Base-by-base conservation (phyloP, 225 moss, liverwort and hornwort species). In the Straminergon stramineum region DNA sequence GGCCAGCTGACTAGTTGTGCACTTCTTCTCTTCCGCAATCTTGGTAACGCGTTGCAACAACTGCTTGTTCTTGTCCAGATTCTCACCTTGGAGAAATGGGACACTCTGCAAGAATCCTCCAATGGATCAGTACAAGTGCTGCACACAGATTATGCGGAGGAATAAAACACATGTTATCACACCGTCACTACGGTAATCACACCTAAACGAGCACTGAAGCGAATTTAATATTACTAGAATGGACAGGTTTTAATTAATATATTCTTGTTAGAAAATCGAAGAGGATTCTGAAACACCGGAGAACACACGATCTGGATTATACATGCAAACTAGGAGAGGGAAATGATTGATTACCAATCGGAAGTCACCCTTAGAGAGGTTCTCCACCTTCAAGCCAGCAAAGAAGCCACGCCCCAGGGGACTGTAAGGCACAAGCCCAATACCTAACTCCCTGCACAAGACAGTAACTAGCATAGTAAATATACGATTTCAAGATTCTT, bases 1-100 rank as follows among this genome's bases (percentile, higher is more conserved):
- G 6, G 97, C 97, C 91, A 97, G 76, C 92, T 97, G 96, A 86
- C 93, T 94, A 20, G 96, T 90, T 6, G 94, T 92, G 74, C 90
- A 91, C 69, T 88, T 91, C 83, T 94, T 92, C 91, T 91, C 93
- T 60, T 92, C 84, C 45, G 96, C 95, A 58, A 96, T 93, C 90
- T 92, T 93, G 5, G 89, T 90, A 43, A 97, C 89, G 13, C 92
- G 91, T 19, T 92, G 56, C 81, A 90, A 90, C 85, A 96, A 84
- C 4, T 51, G 30, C 66, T 93, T 88, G 86, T 97, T 97, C 91
- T 96, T 95, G 77, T 91, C 93, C 28, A 94, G 80, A 81, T 95
- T 97, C 39, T 92, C 93, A 35, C 87, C 90, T 82, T 90, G 85
- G 11, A 96, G 74, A 62, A 91, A 80, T 30, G 91, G 90, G 24